These are phyloP conservation scores for Fistulina hepatica DNA, from an alignment of 1,284 basidiomycete species.

Conservation along the genomic window DNA sequence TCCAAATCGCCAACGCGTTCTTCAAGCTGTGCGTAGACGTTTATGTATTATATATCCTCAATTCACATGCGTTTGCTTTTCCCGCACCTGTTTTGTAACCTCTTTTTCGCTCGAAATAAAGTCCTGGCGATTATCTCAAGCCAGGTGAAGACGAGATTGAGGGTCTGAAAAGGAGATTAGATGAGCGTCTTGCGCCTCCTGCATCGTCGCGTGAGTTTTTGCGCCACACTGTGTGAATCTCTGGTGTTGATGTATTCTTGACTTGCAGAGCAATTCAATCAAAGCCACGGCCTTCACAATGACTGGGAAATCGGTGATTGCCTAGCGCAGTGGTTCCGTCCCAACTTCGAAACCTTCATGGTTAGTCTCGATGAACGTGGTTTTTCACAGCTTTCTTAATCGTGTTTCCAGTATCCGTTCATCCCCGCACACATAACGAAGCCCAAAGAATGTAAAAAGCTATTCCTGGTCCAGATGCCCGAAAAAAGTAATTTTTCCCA, in stretches of 20 bases:
- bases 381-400: background rate
- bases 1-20: slow-evolving; percentile 97
- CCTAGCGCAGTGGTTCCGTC: slow-evolving; percentile 94
- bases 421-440: slow-evolving; percentile 94
- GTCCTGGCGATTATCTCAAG: slow-evolving; percentile 96
- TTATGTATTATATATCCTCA: background rate
- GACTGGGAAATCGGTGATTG: slow-evolving; percentile 96
- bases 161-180: slow-evolving; percentile 79
- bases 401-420: slow-evolving; percentile 75
- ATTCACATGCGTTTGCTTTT: slow-evolving; percentile 3
- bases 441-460: slow-evolving; percentile 96
- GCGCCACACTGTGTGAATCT: background rate
- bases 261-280: slow-evolving; percentile 37
- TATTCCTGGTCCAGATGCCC: slow-evolving; percentile 93
- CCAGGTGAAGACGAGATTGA: slow-evolving; percentile 89
- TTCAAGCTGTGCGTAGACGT: slow-evolving; percentile 81
- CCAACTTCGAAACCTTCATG: slow-evolving; percentile 98
- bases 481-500: slow-evolving; percentile 65
- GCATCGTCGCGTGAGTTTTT: slow-evolving; percentile 20
- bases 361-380: slow-evolving; percentile 37
- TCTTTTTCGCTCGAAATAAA: slow-evolving; percentile 26
- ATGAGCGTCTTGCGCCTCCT: slow-evolving; percentile 81
- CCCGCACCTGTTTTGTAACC: too few species aligned
- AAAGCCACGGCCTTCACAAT: slow-evolving; percentile 66
- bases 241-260: too few species aligned